phyloP scores from a whole-genome alignment of 345 rosid species.

The Stellera chamaejasme region DNA sequence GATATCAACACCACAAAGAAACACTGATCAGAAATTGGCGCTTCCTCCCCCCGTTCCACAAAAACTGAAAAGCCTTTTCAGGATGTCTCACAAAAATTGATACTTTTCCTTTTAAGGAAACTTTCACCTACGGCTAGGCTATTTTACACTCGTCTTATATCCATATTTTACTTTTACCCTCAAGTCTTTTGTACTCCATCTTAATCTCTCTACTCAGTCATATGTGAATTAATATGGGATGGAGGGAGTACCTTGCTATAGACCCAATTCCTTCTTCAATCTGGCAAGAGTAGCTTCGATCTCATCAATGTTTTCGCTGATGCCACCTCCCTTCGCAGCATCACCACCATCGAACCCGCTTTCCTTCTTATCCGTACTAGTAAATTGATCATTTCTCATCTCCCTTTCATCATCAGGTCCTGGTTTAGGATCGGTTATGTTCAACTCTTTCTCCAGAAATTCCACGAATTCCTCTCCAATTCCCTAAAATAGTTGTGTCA shows the following conservation, averaged over 20 bases:
- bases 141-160: too few species aligned
- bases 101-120: too few species aligned
- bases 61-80: too few species aligned
- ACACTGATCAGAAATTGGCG: too few species aligned
- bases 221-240: background rate
- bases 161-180: too few species aligned
- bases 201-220: too few species aligned
- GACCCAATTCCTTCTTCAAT: constrained; percentile 79
- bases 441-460: constrained; percentile 83
- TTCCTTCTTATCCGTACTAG: constrained; percentile 25
- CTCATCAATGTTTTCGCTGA: constrained; percentile 70
- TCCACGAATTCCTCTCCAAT: constrained; percentile 94
- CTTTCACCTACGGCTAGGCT: too few species aligned
- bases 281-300: constrained; percentile 86
- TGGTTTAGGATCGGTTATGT: constrained; percentile 44
- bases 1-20: too few species aligned
- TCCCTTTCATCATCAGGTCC: constrained; percentile 18
- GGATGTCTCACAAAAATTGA: too few species aligned
- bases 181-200: too few species aligned
- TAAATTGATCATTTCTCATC: constrained; percentile 12
- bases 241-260: constrained; percentile 25
- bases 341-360: constrained; percentile 16
- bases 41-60: too few species aligned
- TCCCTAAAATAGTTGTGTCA: constrained; percentile 32
- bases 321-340: constrained; percentile 37